Base-by-base conservation (phyloP, 2,329 filamentous ascomycete species). In the Hypoxylon sp. region DNA sequence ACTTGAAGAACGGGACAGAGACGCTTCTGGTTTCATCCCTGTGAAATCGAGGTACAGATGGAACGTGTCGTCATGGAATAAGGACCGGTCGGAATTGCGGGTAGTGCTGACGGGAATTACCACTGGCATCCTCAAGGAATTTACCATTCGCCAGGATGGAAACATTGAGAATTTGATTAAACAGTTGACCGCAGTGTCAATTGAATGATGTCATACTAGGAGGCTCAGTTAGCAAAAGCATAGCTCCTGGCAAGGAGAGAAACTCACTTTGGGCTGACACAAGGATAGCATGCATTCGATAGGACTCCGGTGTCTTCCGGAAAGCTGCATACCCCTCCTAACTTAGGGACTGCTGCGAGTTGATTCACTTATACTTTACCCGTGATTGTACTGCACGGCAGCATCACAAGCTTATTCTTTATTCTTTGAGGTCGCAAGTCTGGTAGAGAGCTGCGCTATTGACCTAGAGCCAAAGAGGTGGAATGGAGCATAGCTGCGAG, bases 21-120 rank as follows among this genome's bases (percentile, higher is more conserved):
- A 71, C 8, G 63, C 55, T 5, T 22, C 29, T 10, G 69, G 69
- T 10, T 19, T 42, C 19, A 65, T 71, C 35, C 69, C 69, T 19
- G 24, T 51, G 17, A 14, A 26, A 19, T 42, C 60, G 10, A 54
- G 66, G 19, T 65, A 67, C 19, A 52, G 55, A 22, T 70, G 69
- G 69, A 51, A 35, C 33, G n/a, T 14, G 6, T 67, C 53, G 10
- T 63, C 66, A 26, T 71, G 67, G 63, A 67, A 65, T 22, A 57
- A 65, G 4, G 69, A 70, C 50, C 63, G 67, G 33, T 63, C 69
- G 2, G 66, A 69, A 24, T 42, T 69, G 39, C 60, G 57, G 10
- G 61, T 71, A 37, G 61, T 53, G 4, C 53, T 71, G 11, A 67
- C 46, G 3, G 26, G 54, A 1, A 35, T 50, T n/a, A 33, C 44